Percentiles rank a stretch among this genome's conserved stretches.
Evolutionary conservation across 768 basidiomycete species (phyloP).

Genomic region (Leccinum disarticulatum): DNA sequence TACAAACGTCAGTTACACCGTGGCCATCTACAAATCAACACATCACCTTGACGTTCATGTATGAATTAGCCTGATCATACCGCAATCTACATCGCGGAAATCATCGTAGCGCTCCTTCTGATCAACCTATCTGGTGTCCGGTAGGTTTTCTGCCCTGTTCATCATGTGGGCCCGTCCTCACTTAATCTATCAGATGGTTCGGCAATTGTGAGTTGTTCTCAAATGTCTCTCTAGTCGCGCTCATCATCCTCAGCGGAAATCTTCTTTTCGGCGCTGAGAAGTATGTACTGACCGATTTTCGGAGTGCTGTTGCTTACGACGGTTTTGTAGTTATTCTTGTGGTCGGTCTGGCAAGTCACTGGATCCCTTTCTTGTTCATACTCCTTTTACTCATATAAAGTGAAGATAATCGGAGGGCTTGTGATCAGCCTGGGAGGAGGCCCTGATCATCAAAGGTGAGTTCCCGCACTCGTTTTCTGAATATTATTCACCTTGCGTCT

Average conservation of each 20-base stretch:
- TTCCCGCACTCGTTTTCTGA: conserved; percentile 34
- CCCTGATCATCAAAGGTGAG: conserved; percentile 44
- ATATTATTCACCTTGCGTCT: not conserved
- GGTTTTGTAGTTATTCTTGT: conserved; percentile 36
- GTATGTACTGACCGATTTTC: conserved; percentile 7
- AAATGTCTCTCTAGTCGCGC: not conserved
- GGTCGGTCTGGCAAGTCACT: conserved; percentile 30
- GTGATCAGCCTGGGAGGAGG: conserved; percentile 61
- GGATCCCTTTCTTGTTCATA: not conserved
- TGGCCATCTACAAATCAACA: not conserved
- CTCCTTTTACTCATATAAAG: not conserved
- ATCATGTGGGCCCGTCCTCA: conserved; percentile 36
- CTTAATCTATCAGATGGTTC: conserved; percentile 21
- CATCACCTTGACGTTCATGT: conserved; percentile 10
- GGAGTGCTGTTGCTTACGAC: not conserved
- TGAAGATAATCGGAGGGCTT: conserved; percentile 41
- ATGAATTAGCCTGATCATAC: conserved; percentile 40
- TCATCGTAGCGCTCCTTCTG: conserved; percentile 38
- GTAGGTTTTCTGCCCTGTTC: conserved; percentile 37
- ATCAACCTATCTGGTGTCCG: conserved; percentile 49
- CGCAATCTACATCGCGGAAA: conserved; percentile 40
- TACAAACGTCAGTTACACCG: conserved; percentile 13
- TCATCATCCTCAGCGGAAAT: conserved; percentile 23
- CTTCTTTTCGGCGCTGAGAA: conserved; percentile 23
- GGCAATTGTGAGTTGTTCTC: conserved; percentile 20